phyloP scores from a whole-genome alignment of 2,329 filamentous ascomycete species.

The Apiospora arundinis region DNA sequence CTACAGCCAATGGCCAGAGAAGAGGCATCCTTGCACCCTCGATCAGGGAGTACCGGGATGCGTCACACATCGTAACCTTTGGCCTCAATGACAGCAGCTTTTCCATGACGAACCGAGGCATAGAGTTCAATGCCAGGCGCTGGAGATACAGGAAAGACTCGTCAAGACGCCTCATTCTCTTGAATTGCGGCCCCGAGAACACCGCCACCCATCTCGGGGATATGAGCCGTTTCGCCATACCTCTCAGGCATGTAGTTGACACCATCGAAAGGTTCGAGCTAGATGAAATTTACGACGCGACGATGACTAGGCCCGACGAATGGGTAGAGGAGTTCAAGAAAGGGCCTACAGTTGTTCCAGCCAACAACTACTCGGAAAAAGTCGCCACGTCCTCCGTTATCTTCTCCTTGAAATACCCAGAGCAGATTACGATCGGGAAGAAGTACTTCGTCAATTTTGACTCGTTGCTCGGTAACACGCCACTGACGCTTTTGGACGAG shows the following conservation, averaged over 20 bases:
- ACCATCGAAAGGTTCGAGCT: background rate
- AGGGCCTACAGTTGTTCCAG: background rate
- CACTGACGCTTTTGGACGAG: background rate
- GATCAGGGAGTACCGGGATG: slow-evolving; percentile 25
- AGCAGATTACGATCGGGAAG: background rate
- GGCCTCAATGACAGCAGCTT: slow-evolving; percentile 22
- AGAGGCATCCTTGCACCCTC: slow-evolving; percentile 24
- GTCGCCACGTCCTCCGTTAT: background rate
- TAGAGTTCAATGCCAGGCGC: slow-evolving; percentile 23
- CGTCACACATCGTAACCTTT: slow-evolving; percentile 20
- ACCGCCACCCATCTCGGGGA: no score
- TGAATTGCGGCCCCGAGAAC: background rate
- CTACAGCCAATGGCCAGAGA: slow-evolving; percentile 13
- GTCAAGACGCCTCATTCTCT: background rate
- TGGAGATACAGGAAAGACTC: slow-evolving; percentile 17
- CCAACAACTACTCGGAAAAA: background rate
- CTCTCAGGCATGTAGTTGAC: background rate
- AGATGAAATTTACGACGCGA: background rate
- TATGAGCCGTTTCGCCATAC: background rate
- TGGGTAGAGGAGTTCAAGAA: background rate
- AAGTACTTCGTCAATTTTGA: background rate
- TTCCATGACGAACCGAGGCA: slow-evolving; percentile 24
- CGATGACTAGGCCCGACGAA: background rate
- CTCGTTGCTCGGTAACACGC: background rate
- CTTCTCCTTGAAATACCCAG: background rate